These are phyloP conservation scores for Stevia rebaudiana DNA, from an alignment of 140 eudicot genomes.

Conservation along the genomic window DNA sequence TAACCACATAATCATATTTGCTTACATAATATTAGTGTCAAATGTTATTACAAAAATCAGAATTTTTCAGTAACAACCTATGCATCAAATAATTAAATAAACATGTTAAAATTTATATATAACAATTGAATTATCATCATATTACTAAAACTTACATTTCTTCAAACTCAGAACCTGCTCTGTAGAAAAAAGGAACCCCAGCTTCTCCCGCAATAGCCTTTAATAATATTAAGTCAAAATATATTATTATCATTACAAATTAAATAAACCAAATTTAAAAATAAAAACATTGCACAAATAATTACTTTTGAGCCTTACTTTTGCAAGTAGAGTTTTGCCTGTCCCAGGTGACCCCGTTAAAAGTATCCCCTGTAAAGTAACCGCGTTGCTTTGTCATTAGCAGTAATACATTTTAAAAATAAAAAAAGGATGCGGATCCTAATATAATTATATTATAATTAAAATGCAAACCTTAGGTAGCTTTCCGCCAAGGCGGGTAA, in stretches of 20 bases:
- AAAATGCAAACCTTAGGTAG: slow-evolving; percentile 76
- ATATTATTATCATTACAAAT: neutral
- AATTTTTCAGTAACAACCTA: neutral
- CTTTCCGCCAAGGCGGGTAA: slow-evolving; percentile 87
- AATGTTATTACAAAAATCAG: neutral
- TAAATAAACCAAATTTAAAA: neutral
- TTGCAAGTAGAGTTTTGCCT: slow-evolving; percentile 95
- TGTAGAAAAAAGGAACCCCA: slow-evolving; percentile 95
- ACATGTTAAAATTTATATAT: neutral
- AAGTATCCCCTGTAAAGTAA: slow-evolving; percentile 78
- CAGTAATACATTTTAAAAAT: neutral
- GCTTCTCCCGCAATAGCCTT: slow-evolving; percentile 99
- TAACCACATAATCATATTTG: neutral
- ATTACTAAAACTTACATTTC: slow-evolving; percentile 54
- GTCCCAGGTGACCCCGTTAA: slow-evolving; percentile 98
- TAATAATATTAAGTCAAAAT: slow-evolving; percentile 7
- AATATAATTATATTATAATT: neutral
- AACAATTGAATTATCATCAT: neutral
- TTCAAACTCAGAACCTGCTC: slow-evolving; percentile 98
- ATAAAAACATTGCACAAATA: slow-evolving; percentile 1
- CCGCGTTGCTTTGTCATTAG: neutral
- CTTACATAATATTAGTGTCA: neutral
- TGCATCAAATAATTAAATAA: neutral
- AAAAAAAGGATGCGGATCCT: neutral
- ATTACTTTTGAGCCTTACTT: slow-evolving; percentile 36